These are phyloP conservation scores for Neurospora cerealis DNA, from an alignment of 495 filamentous ascomycete species.

Conservation along the genomic window DNA sequence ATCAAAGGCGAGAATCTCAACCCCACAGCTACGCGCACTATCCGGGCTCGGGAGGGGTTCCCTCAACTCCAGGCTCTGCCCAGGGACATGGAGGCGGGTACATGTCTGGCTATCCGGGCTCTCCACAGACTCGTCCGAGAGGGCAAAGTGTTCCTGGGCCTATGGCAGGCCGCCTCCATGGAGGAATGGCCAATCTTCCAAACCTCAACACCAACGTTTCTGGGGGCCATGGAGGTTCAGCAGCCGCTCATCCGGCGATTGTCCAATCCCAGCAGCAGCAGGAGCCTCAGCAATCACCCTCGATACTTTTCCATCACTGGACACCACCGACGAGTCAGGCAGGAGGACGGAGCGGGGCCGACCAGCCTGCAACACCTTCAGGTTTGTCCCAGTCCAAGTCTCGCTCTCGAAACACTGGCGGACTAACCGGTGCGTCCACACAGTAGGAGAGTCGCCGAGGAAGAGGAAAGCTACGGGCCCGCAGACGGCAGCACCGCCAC, in stretches of 20 bases:
- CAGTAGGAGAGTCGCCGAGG: slow-evolving; percentile 54
- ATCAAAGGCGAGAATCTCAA: slow-evolving; percentile 36
- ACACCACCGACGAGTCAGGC: slow-evolving; percentile 61
- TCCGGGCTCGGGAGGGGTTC: slow-evolving; percentile 28
- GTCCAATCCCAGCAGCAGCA: slow-evolving; percentile 25
- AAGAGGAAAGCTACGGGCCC: slow-evolving; percentile 63
- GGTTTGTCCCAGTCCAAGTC: slow-evolving; percentile 52
- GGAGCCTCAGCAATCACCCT: slow-evolving; percentile 45
- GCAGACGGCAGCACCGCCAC: slow-evolving; percentile 47
- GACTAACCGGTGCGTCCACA: slow-evolving; percentile 40
- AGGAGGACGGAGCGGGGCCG: slow-evolving; percentile 36
- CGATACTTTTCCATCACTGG: slow-evolving; percentile 89
- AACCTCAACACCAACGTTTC: slow-evolving; percentile 26
- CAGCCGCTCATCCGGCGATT: slow-evolving; percentile 20
- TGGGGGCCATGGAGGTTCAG: slow-evolving; percentile 12
- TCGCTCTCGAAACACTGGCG: slow-evolving; percentile 37
- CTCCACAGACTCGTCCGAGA: slow-evolving; percentile 28
- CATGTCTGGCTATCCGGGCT: slow-evolving; percentile 24
- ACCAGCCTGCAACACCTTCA: slow-evolving; percentile 55
- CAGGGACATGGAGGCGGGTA: slow-evolving; percentile 27
- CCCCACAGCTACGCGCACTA: slow-evolving; percentile 32
- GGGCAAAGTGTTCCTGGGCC: slow-evolving; percentile 31
- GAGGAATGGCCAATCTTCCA: slow-evolving; percentile 16
- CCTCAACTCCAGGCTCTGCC: slow-evolving; percentile 36
- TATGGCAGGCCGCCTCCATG: slow-evolving; percentile 10